Evolutionary conservation across 306 rosid genomes (phyloP).

Genomic region (Cyamopsis tetragonoloba): DNA sequence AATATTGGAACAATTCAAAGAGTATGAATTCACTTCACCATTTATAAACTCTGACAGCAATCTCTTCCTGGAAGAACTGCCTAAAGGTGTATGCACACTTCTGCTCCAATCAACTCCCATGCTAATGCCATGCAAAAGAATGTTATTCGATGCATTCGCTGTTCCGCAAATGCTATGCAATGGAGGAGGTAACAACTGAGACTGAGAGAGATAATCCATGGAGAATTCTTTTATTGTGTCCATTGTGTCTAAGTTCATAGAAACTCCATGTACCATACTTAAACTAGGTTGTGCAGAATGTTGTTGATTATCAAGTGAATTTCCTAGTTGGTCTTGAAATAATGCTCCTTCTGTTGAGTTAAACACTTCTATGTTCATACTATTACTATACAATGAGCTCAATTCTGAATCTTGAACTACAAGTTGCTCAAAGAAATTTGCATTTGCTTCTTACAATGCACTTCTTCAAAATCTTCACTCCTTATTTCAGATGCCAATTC

Average conservation of each 20-base stretch:
- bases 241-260: conserved; percentile 26
- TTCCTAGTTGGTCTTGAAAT: conserved; percentile 26
- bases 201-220: no score
- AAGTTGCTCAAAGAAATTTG: conserved; percentile 17
- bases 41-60: no score
- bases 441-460: conserved; percentile 4
- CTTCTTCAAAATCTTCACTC: conserved; percentile 22
- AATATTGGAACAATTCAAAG: no score
- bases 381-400: conserved; percentile 7
- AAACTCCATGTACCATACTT: conserved; percentile 8
- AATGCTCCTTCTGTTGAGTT: neutral
- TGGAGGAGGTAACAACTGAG: conserved; percentile 42
- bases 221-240: conserved; percentile 23
- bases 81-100: no score
- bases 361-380: neutral
- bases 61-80: no score
- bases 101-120: no score
- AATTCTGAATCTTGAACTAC: conserved; percentile 7
- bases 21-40: no score
- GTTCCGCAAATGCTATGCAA: conserved; percentile 24
- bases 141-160: conserved; percentile 28
- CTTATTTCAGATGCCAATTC: conserved; percentile 21
- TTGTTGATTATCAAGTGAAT: conserved; percentile 15
- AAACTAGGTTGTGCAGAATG: conserved; percentile 10
- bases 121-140: no score